Evolutionary conservation across 345 rosid species (phyloP).

Genomic region (Draba incana): DNA sequence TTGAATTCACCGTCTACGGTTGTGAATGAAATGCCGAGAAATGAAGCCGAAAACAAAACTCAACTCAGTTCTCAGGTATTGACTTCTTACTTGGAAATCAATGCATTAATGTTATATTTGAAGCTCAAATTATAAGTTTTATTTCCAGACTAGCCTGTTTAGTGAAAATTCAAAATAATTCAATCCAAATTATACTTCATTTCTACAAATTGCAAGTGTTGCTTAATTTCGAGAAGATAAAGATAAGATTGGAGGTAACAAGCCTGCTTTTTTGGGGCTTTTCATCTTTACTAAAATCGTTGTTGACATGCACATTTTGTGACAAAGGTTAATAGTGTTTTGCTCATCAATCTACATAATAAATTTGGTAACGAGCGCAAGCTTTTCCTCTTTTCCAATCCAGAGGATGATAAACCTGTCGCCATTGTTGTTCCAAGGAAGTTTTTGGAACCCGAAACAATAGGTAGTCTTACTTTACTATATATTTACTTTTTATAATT

Average conservation of each 20-base stretch:
- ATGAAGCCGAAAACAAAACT: conserved; percentile 46
- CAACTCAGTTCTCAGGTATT: conserved; percentile 61
- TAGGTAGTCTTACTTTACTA: conserved; percentile 55
- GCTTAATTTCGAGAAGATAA: no score
- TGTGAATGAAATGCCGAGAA: conserved; percentile 43
- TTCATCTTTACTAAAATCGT: no score
- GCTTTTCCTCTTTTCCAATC: conserved; percentile 84
- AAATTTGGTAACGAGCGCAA: conserved; percentile 79
- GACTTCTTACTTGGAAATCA: no score
- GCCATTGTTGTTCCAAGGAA: conserved; percentile 89
- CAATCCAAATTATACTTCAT: no score
- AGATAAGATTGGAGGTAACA: conserved; percentile 69
- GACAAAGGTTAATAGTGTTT: not conserved
- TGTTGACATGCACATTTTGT: conserved; percentile 5
- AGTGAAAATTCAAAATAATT: no score
- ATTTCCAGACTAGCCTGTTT: no score
- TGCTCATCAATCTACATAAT: conserved; percentile 52
- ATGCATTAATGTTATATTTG: no score
- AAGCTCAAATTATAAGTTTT: no score
- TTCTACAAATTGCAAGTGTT: no score
- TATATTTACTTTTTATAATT: conserved; percentile 12
- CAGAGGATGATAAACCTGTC: conserved; percentile 95
- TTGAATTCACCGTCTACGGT: conserved; percentile 48
- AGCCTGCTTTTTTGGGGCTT: not conserved
- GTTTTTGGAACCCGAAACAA: conserved; percentile 78